Percentiles rank a stretch among this genome's conserved stretches.
phyloP scores from a whole-genome alignment of 176 grass and related monocot genomes.

The Poa annua region DNA sequence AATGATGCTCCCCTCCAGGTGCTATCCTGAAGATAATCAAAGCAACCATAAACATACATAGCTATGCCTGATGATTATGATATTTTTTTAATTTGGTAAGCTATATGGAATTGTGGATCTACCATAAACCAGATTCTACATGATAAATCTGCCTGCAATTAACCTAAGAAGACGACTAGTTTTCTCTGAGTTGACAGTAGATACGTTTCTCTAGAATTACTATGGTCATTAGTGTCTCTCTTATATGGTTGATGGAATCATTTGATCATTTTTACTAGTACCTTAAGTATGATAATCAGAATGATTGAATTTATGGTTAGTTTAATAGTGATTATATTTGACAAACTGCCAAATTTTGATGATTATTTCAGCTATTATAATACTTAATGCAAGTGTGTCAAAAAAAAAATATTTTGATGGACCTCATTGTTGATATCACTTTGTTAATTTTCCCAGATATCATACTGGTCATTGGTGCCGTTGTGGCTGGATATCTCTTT shows the following conservation, averaged over 20 bases:
- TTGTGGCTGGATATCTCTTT: constrained; percentile 91
- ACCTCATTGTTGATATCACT: constrained; percentile 19
- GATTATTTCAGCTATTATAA: constrained; percentile 8
- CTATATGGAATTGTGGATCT: background rate
- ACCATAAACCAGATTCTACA: background rate
- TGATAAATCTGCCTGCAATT: background rate
- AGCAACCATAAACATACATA: background rate
- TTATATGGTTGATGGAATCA: background rate
- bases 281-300: constrained; percentile 14
- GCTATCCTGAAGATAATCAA: background rate
- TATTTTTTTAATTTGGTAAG: background rate
- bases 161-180: background rate
- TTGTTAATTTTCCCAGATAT: constrained; percentile 70
- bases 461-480: constrained; percentile 83
- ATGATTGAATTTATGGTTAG: constrained; percentile 8
- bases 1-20: constrained; percentile 9
- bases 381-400: background rate
- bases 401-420: background rate
- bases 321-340: constrained; percentile 28
- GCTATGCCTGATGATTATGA: constrained; percentile 15
- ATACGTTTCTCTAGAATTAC: background rate
- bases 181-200: background rate
- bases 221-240: background rate
- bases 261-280: background rate
- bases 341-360: background rate